Evolutionary conservation across 2,329 filamentous ascomycete genomes (phyloP).

Genomic region (Bipolaris cookei): DNA sequence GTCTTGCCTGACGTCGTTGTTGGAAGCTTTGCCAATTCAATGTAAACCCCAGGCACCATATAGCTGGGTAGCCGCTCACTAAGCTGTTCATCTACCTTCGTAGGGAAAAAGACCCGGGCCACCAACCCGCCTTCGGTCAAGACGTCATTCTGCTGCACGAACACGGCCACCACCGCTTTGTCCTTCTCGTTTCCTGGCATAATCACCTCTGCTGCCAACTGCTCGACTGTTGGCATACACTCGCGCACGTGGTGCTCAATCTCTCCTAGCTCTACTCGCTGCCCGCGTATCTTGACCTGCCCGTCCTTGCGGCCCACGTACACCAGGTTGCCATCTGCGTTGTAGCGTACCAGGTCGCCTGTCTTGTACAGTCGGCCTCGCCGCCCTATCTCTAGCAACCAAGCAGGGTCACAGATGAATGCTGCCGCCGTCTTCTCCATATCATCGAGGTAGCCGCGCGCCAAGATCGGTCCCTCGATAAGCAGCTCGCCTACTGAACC

Average conservation of each 20-base stretch:
- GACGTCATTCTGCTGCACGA: background rate
- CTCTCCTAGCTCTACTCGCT: conserved; percentile 35
- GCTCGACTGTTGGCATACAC: background rate
- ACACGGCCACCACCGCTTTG: background rate
- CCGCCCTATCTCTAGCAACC: background rate
- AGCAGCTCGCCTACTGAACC: conserved; percentile 34
- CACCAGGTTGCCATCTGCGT: conserved; percentile 19
- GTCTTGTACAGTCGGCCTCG: conserved; percentile 32
- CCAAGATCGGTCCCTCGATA: conserved; percentile 30
- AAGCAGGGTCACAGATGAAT: conserved; percentile 18
- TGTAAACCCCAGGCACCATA: conserved; percentile 2
- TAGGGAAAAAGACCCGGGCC: background rate
- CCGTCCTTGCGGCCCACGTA: conserved; percentile 28
- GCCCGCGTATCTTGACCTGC: conserved; percentile 34
- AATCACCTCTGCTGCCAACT: background rate
- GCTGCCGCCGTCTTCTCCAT: conserved; percentile 19
- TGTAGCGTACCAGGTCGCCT: conserved; percentile 26
- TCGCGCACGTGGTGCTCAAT: background rate
- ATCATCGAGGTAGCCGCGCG: conserved; percentile 32
- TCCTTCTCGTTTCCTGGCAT: background rate
- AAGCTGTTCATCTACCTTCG: background rate
- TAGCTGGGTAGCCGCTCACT: background rate
- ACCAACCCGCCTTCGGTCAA: background rate
- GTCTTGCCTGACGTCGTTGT: conserved; percentile 54
- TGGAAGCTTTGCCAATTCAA: conserved; percentile 31